Evolutionary conservation across 2,329 filamentous ascomycete genomes (phyloP), one percentile per base, ranked within the genome.

Genomic region (Elsinoe perseae): DNA sequence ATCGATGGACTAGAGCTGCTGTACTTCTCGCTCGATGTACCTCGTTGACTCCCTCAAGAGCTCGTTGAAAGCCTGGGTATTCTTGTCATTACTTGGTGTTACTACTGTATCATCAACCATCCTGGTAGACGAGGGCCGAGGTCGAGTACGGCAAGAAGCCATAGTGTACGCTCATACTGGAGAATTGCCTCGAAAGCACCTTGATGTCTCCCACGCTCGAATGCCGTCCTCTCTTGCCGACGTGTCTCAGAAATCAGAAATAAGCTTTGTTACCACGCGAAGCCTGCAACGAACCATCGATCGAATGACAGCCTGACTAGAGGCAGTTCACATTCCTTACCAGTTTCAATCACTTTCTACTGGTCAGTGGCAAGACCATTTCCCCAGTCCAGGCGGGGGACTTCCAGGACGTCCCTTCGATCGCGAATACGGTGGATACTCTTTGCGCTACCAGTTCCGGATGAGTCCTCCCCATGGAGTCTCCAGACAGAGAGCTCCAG

Each of bases 201-300:
- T 14, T 36, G 10, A 9, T 12, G 4, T 14, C n/a, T 18, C 12
- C 16, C n/a, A 8, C 18, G 5, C 6, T 18, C 20, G n/a, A 32
- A 34, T 52, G 48, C 48, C 48, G 48, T 28, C 16, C 20, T 38
- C 48, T 18, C 20, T 36, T 32, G 48, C 48, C 48, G 48, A 52
- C 30, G 28, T 34, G 25, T 28, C 32, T 25, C 32, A 23, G 30
- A 38, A 52, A 36, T 25, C 32, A 23, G 30, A 38, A 52, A 36
- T 36, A 36, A 38, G 48, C 48, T 38, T 38, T 52, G 5, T 14
- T 38, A 38, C 48, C 48, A 52, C 48, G 48, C 48, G 48, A 52
- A 28, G 48, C 48, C 48, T 52, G 27, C 43, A 48, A 48, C 43
- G 25, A 16, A 10, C 23, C 23, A 48, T 48, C 48, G 48, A 52